Evolutionary conservation across 208 protist species (phyloP), one percentile per base, ranked within the genome.

Genomic region (Blechomonas ayalai): DNA sequence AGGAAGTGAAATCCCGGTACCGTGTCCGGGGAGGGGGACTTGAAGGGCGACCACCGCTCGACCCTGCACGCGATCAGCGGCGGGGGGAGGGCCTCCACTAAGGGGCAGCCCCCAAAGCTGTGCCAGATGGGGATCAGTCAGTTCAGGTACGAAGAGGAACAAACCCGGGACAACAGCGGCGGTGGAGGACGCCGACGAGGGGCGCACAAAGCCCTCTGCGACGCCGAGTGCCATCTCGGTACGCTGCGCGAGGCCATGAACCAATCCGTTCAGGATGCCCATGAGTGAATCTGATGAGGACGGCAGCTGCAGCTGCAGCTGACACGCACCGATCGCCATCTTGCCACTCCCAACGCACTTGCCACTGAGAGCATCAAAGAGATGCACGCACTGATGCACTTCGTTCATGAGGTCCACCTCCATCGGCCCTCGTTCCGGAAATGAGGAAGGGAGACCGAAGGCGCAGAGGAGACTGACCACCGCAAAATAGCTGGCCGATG

Each of bases 341-440:
- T 32, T 31, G 32, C 38, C 25, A 26, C 19, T 28, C 20, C 57
- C 63, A 10, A 70, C 43, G 49, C 61, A 62, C 15, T 37, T 44
- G 24, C 74, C 74, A 13, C 53, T 69, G 10, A 48, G 10, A 25
- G 76, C 78, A 12, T 83, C 66, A 15, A 83, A 59, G 8, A 77
- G 22, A 55, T 83, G 69, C 23, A 59, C 26, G 39, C 55, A 63
- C 13, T 55, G 42, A 13, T 63, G 64, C 5, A 56, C 51, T 18
- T 22, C 46, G 4, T 60, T 18, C 8, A 20, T 25, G 19, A 49
- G 29, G 4, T 6, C 41, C 8, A 28, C 41, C 3, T 12, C n/a
- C 1, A 7, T 29, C n/a, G 34, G 16, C 0, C n/a, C 24, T 1
- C 67, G 60, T 7, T n/a, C n/a, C n/a, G n/a, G n/a, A n/a, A n/a